Base-by-base conservation (phyloP, 768 basidiomycete genomes). In the Psilocybe sp. region DNA sequence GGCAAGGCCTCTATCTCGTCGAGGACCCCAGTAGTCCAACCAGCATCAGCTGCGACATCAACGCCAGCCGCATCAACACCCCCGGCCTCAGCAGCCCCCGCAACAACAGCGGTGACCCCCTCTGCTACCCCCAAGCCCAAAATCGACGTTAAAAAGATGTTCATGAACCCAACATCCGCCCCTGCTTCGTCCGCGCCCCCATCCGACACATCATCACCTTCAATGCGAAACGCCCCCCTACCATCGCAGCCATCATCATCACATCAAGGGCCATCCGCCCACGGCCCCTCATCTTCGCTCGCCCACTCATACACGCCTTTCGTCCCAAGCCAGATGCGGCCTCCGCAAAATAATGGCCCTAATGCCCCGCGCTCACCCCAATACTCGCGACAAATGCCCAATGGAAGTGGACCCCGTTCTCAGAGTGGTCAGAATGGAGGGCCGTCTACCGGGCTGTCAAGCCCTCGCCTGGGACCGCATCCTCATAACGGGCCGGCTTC, bases 381-480 rank as follows among this genome's bases (percentile, higher is more conserved):
- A 31, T 87, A 81, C 65, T 57, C 76, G 33, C 81, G 87, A 28
- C 72, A 77, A 42, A 75, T 84, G 66, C 70, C 79, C 4, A 89
- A 88, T 60, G 85, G 86, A 38, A 70, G 61, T 59, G 76, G 73
- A 31, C 72, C 79, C 45, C 77, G 84, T 43, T 75, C 82, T 18
- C 75, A 77, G 53, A 76, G 76, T 57, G 82, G 81, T 39, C 79
- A 81, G 47, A 80, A 77, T 64, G 79, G 77, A 44, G 78, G 77
- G 36, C 75, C 80, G 19, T 69, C 82, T 36, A 60, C 79, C 4
- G 78, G 72, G n/a, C 62, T 86, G 66, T 69, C 81, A 34, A 89
- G 86, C 64, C 89, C 88, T 31, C 79, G 87, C 54, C 69, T 89
- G 63, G 79, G 73, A 19, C 76, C 82, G 23, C 81, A 78, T 59